Evolutionary conservation across 73 alveolate genomes (phyloP).

Genomic region (Breviolum minutum): DNA sequence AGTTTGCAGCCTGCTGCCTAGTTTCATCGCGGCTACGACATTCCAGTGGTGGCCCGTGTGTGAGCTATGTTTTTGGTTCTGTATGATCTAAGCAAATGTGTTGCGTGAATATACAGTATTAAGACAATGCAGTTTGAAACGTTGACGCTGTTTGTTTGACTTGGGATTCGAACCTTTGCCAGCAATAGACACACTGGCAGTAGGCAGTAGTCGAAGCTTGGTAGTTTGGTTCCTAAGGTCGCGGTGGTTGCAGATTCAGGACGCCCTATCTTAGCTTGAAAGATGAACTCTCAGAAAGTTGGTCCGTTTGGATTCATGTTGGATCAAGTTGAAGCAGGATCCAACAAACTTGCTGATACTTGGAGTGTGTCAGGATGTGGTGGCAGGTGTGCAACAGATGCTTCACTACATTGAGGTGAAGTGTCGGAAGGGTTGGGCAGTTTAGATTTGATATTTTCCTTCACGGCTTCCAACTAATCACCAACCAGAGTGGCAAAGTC

Average conservation of each 20-base stretch:
- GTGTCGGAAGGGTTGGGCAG: not conserved
- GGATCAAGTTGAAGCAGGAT: not conserved
- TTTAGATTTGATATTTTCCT: too few relatives aligned
- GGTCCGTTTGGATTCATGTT: not conserved
- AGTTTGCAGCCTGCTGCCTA: conserved; percentile 41
- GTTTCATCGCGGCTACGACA: not conserved
- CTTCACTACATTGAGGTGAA: conserved; percentile 90
- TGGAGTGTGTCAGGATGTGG: conserved; percentile 35
- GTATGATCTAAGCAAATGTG: not conserved
- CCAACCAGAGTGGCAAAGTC: too few relatives aligned
- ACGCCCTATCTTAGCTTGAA: not conserved
- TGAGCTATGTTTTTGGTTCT: not conserved
- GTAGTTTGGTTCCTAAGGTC: conserved; percentile 66
- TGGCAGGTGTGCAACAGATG: conserved; percentile 91
- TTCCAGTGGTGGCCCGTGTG: not conserved
- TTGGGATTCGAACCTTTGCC: too few relatives aligned
- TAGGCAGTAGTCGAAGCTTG: too few relatives aligned
- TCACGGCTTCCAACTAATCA: too few relatives aligned
- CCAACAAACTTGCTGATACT: not conserved
- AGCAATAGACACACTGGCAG: too few relatives aligned
- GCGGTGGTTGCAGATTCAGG: conserved; percentile 92
- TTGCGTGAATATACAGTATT: not conserved
- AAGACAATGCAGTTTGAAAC: too few relatives aligned
- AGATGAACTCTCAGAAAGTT: not conserved
- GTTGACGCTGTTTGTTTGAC: too few relatives aligned